Percentiles rank a stretch among this genome's conserved stretches.
Conservation (phyloP, 2,329 filamentous ascomycete species). For the Microdochium trichocladiopsis region DNA sequence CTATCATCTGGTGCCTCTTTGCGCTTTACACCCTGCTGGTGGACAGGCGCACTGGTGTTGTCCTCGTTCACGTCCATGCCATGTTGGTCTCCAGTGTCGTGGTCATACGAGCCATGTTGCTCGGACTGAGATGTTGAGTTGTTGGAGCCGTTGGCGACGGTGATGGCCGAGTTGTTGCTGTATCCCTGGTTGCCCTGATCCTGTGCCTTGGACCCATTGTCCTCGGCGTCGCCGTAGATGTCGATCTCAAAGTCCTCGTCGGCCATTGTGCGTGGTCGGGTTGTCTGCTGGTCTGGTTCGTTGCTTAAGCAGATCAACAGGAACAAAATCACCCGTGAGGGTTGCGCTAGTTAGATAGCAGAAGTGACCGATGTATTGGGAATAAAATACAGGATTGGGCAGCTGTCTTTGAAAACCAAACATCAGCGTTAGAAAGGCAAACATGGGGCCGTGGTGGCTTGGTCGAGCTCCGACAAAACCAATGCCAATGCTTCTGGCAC, state of each 20-base stretch:
- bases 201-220: slow-evolving; percentile 26
- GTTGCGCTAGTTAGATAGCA: not conserved
- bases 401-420: not conserved
- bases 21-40: slow-evolving; percentile 51
- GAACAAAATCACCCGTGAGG: slow-evolving; percentile 9
- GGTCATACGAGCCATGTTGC: slow-evolving; percentile 33
- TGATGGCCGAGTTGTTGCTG: slow-evolving; percentile 29
- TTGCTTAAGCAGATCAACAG: slow-evolving; percentile 9
- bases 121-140: slow-evolving; percentile 19
- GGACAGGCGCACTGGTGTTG: slow-evolving; percentile 21
- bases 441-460: not conserved
- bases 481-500: not conserved
- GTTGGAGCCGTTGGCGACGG: slow-evolving; percentile 26
- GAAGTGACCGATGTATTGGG: not conserved
- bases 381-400: not conserved
- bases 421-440: not conserved
- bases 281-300: not conserved
- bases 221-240: slow-evolving; percentile 57
- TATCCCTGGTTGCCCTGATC: slow-evolving; percentile 30
- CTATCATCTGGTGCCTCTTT: slow-evolving; percentile 54
- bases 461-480: not conserved
- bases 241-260: slow-evolving; percentile 69
- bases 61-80: slow-evolving; percentile 21
- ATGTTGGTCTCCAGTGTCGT: slow-evolving; percentile 21
- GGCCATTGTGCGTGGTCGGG: slow-evolving; percentile 41